phyloP scores from a whole-genome alignment of 148 eudicot species.

The Arctostaphylos glauca region DNA sequence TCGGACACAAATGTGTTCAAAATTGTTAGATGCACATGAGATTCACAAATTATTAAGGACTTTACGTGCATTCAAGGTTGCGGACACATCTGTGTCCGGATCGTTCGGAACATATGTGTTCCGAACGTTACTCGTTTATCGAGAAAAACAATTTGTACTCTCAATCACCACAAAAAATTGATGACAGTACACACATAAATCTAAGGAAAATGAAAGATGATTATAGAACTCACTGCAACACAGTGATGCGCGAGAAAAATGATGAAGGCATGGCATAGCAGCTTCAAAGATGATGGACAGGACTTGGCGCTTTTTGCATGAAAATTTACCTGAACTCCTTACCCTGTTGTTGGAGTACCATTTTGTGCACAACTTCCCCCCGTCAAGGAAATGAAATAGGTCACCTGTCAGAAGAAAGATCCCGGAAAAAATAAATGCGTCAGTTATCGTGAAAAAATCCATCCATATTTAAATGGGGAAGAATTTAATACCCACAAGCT shows the following conservation, averaged over 20 bases:
- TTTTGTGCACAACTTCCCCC: slow-evolving; percentile 36
- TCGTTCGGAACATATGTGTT: no score
- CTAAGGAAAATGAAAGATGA: neutral
- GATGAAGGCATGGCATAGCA: neutral
- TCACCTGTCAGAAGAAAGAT: slow-evolving; percentile 32
- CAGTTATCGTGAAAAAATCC: neutral
- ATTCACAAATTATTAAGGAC: no score
- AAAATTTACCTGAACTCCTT: slow-evolving; percentile 31
- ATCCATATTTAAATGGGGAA: neutral
- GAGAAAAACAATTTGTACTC: neutral
- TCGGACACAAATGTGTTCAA: no score
- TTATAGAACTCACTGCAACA: neutral
- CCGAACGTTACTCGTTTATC: no score
- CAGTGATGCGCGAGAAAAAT: neutral
- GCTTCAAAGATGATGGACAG: slow-evolving; percentile 3
- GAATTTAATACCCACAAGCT: slow-evolving; percentile 36
- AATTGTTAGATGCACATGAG: no score
- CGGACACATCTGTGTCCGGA: no score
- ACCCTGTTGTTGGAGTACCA: slow-evolving; percentile 37
- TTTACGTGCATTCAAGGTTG: no score
- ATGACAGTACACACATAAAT: neutral
- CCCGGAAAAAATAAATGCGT: neutral
- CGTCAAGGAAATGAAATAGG: slow-evolving; percentile 37
- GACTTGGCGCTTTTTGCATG: neutral
- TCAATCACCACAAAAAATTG: neutral